Evolutionary conservation across 2,329 filamentous ascomycete species (phyloP), one percentile per base, ranked within the genome.

Genomic region (Epichloe typhina): DNA sequence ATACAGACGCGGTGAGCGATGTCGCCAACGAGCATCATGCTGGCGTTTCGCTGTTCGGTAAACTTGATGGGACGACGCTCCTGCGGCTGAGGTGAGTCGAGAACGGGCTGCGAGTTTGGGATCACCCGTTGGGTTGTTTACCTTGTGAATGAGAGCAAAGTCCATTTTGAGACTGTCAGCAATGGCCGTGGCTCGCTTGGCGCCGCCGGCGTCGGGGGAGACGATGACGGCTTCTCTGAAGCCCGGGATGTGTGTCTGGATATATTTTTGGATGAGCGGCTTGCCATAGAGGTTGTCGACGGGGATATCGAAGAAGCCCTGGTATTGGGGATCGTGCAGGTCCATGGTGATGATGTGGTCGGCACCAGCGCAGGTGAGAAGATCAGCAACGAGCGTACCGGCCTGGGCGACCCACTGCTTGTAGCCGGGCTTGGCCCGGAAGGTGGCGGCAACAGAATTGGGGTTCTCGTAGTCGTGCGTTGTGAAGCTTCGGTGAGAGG

Each of bases 261-360:
- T 84, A 62, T 84, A 85, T 54, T 77, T 76, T 63, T 83, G 80
- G 50, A 85, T 73, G 47, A 90, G 71, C 47, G 86, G 83, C 59
- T 86, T 82, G 51, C 84, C 91, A 70, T 97, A 97, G 17, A 98
- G 76, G 66, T 98, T 98, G 71, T 98, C 93, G 51, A 98, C 93
- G 2, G 93, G 93, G 52, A 97, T 95, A 64, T 98, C 91, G 64
- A 98, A 97, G 75, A 96, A 98, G 50, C 93, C 93, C 69, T 98
- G 93, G 64, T 97, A 97, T 69, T 98, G 89, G 41, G 88, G 86
- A 66, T 96, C 91, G 65, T 93, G 88, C 49, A 98, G 77, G 64
- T 98, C 93, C 86, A 98, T 94, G 35, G 91, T 96, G 65, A 97
- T 96, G 64, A 95, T 84, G 68, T 97, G 93, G 66, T 98, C 91